Percentiles rank a stretch among this genome's conserved stretches.
phyloP scores from a whole-genome alignment of 352 stramenopile species.

The Phytophthora parvispora region DNA sequence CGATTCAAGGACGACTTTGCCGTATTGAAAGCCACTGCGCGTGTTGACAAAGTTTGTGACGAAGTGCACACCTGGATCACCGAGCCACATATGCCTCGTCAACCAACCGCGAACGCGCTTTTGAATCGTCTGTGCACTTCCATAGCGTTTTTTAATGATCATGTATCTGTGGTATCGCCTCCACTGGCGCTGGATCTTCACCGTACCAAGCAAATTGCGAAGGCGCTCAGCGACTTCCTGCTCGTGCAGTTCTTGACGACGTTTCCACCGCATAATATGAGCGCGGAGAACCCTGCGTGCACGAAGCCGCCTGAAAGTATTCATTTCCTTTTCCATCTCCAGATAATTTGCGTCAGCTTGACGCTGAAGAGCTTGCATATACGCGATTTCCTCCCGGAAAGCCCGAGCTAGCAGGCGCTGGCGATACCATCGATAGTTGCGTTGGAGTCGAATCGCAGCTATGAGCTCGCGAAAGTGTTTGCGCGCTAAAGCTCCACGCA shows the following conservation, averaged over 20 bases:
- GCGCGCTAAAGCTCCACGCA: slow-evolving; percentile 56
- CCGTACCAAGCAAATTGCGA: slow-evolving; percentile 49
- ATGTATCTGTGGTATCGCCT: slow-evolving; percentile 54
- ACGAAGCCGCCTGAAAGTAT: slow-evolving; percentile 55
- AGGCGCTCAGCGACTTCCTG: slow-evolving; percentile 46
- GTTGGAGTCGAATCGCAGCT: slow-evolving; percentile 54
- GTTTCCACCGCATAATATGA: slow-evolving; percentile 56
- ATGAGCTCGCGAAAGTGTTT: slow-evolving; percentile 45
- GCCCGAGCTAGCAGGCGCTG: slow-evolving; percentile 61
- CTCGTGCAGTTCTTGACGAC: slow-evolving; percentile 36
- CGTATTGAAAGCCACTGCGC: slow-evolving; percentile 58
- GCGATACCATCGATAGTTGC: slow-evolving; percentile 65
- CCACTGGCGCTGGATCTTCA: slow-evolving; percentile 77
- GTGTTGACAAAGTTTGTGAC: slow-evolving; percentile 50
- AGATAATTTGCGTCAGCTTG: slow-evolving; percentile 55
- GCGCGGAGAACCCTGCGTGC: slow-evolving; percentile 57
- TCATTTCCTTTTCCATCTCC: slow-evolving; percentile 57
- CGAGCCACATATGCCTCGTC: slow-evolving; percentile 73
- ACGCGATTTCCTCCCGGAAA: slow-evolving; percentile 67
- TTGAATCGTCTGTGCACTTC: slow-evolving; percentile 58
- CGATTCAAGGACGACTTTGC: slow-evolving; percentile 47
- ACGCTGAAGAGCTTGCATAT: slow-evolving; percentile 55
- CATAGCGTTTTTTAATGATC: slow-evolving; percentile 61
- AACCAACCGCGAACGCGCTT: slow-evolving; percentile 70
- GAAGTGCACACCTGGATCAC: slow-evolving; percentile 60